Percentiles rank a stretch among this genome's conserved stretches.
Evolutionary conservation across 179 eudicot genomes (phyloP).

Genomic region (Nepenthes alata): DNA sequence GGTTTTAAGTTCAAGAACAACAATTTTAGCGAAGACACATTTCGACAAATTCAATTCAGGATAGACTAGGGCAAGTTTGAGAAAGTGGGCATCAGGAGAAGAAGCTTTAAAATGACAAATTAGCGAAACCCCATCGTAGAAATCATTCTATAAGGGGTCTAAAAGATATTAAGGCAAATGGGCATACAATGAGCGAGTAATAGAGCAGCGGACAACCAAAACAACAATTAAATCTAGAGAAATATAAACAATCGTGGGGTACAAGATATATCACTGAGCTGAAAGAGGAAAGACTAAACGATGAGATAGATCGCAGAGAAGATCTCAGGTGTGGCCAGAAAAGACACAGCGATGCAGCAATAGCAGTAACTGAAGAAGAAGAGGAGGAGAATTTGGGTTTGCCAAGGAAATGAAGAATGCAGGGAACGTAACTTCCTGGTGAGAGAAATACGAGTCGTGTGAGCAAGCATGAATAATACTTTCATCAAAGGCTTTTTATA

Average conservation of each 20-base stretch:
- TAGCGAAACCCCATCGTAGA: slow-evolving; percentile 46
- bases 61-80: slow-evolving; percentile 15
- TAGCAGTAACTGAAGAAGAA: background rate
- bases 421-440: background rate
- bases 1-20: slow-evolving; percentile 6
- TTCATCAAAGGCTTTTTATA: background rate
- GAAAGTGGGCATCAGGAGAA: slow-evolving; percentile 25
- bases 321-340: background rate
- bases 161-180: slow-evolving; percentile 20
- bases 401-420: slow-evolving; percentile 1
- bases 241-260: background rate
- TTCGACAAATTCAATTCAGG: slow-evolving; percentile 5
- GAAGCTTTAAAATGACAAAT: slow-evolving; percentile 8
- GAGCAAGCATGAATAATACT: slow-evolving; percentile 1
- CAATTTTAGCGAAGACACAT: slow-evolving; percentile 50
- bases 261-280: background rate
- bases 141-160: slow-evolving; percentile 8
- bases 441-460: background rate
- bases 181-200: slow-evolving; percentile 19
- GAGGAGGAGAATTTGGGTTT: slow-evolving; percentile 1
- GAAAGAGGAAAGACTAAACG: background rate
- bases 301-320: background rate
- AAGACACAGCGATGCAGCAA: background rate
- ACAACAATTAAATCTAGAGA: slow-evolving; percentile 23
- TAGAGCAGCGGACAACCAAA: slow-evolving; percentile 10